A percentile compares a stretch with the other conserved stretches of the same genome.
These are phyloP conservation scores for Yamadazyma insecticola DNA, from an alignment of 805 yeast genomes.

Conservation along the genomic window DNA sequence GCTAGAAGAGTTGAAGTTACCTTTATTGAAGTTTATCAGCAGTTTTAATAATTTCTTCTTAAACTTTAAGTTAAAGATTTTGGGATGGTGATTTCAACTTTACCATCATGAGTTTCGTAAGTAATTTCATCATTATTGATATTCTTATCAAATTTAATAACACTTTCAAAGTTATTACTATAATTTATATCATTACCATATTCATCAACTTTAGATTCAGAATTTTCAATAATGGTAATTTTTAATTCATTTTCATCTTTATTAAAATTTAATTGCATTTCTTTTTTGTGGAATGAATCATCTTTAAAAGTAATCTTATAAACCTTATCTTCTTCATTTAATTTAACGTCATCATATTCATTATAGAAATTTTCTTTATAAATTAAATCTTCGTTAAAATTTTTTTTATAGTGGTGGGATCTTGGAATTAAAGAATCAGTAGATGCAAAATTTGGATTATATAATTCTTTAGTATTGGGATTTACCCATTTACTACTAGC, in stretches of 20 bases:
- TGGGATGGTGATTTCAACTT: slow-evolving; percentile 17
- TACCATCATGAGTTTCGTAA: slow-evolving; percentile 16
- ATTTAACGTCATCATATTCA: slow-evolving; percentile 16
- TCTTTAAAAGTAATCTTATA: slow-evolving; percentile 18
- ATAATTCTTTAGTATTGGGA: slow-evolving; percentile 9
- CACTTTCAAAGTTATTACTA: slow-evolving; percentile 15
- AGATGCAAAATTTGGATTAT: slow-evolving; percentile 11
- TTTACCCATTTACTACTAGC: slow-evolving; percentile 12
- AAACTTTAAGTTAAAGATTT: too few species aligned
- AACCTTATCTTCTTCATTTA: slow-evolving; percentile 19
- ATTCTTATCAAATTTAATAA: slow-evolving; percentile 18
- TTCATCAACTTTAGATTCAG: slow-evolving; percentile 6
- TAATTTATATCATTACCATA: slow-evolving; percentile 9
- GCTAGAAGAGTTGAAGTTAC: too few species aligned
- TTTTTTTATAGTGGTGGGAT: slow-evolving; percentile 13
- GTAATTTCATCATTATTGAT: slow-evolving; percentile 17
- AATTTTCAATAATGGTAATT: slow-evolving; percentile 13
- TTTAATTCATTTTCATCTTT: slow-evolving; percentile 20
- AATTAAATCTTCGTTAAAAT: slow-evolving; percentile 11
- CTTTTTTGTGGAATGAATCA: slow-evolving; percentile 13
- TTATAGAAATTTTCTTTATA: slow-evolving; percentile 13
- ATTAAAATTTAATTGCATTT: slow-evolving; percentile 19
- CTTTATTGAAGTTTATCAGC: too few species aligned
- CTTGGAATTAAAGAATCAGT: slow-evolving; percentile 12
- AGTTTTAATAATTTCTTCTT: too few species aligned